Evolutionary conservation across 176 grass and related monocot genomes (phyloP).

Genomic region (Miscanthus lutarioriparius): DNA sequence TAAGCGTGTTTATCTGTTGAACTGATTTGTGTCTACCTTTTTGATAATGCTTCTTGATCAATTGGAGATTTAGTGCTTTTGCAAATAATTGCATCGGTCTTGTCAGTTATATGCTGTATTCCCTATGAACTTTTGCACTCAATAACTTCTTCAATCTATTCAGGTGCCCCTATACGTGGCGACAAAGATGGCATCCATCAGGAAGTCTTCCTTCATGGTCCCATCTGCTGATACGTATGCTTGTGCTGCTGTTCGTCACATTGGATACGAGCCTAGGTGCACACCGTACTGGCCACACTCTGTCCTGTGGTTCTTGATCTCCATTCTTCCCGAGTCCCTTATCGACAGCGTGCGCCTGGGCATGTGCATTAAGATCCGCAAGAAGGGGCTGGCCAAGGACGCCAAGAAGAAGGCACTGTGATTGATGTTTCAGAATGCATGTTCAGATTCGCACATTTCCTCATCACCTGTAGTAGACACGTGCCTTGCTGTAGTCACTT

Average conservation of each 20-base stretch:
- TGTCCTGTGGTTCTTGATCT: constrained; percentile 69
- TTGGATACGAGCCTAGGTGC: constrained; percentile 77
- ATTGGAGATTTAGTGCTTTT: neutral
- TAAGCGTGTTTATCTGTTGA: neutral
- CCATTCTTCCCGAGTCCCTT: constrained; percentile 52
- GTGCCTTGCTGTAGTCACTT: constrained; percentile 20
- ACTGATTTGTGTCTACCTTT: neutral
- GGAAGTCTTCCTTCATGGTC: constrained; percentile 70
- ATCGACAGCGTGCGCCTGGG: constrained; percentile 62
- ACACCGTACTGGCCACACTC: constrained; percentile 94
- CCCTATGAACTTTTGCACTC: neutral
- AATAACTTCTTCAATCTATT: neutral
- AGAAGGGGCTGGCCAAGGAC: constrained; percentile 72
- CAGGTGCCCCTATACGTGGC: constrained; percentile 89
- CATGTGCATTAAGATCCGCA: constrained; percentile 78
- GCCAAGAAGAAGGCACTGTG: constrained; percentile 63
- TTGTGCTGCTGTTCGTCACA: constrained; percentile 59
- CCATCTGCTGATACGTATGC: constrained; percentile 84
- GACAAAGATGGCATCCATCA: constrained; percentile 90
- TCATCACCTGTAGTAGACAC: constrained; percentile 22
- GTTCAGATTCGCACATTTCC: neutral
- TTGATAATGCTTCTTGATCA: neutral
- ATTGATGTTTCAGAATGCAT: constrained; percentile 45
- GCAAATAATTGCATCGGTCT: neutral
- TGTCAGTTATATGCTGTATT: neutral